phyloP scores from a whole-genome alignment of 2,329 filamentous ascomycete species.

The Sordariomycetes sp. region DNA sequence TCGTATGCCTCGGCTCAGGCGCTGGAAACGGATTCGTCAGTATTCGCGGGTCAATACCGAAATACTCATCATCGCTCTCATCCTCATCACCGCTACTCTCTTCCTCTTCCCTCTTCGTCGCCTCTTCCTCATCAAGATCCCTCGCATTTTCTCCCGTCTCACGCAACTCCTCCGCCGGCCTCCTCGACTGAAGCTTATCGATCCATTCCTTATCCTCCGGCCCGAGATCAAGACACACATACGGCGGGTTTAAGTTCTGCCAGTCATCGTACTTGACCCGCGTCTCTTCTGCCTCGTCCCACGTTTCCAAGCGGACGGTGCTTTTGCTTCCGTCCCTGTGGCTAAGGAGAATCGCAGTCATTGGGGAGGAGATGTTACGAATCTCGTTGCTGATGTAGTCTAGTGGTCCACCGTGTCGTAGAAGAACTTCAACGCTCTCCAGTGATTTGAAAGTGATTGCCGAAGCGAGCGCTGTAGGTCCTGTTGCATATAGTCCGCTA shows the following conservation, averaged over 20 bases:
- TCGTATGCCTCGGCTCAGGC: no score
- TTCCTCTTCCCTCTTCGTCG: not conserved
- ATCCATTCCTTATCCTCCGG: conserved; percentile 2
- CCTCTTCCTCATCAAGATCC: conserved; percentile 2
- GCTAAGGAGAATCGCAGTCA: not conserved
- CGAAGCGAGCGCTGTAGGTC: conserved; percentile 1
- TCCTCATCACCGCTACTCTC: no score
- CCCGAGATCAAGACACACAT: conserved; percentile 1
- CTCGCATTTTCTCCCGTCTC: conserved; percentile 2
- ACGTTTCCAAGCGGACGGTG: not conserved
- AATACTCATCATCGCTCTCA: no score
- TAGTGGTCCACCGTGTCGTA: conserved; percentile 4
- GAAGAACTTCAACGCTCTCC: conserved; percentile 2
- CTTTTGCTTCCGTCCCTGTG: not conserved
- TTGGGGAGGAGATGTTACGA: conserved; percentile 1
- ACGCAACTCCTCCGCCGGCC: not conserved
- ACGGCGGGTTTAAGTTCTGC: conserved; percentile 3
- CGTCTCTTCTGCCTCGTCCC: conserved; percentile 2
- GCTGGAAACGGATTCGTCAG: no score
- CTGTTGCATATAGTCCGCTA: conserved; percentile 3
- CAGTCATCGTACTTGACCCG: not conserved
- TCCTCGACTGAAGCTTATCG: not conserved
- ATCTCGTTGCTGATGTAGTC: conserved; percentile 3
- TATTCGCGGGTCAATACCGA: no score
- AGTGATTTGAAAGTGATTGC: conserved; percentile 4